Evolutionary conservation across 345 rosid genomes (phyloP), one percentile per base, ranked within the genome.

Genomic region (Litchi chinensis): DNA sequence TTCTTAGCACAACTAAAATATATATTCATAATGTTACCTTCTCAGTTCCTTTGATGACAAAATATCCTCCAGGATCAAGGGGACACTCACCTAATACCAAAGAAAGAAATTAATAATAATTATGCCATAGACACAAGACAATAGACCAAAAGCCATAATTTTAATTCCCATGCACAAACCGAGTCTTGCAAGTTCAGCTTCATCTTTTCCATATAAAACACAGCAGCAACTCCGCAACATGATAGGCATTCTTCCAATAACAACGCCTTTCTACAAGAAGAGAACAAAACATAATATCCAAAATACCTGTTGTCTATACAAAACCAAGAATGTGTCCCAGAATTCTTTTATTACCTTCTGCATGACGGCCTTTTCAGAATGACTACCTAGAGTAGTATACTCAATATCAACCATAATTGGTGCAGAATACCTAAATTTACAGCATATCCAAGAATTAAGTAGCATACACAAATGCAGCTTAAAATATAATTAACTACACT

Each of bases 61-160:
- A 95, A 89, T 95, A 95, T 68, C 98, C 98, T 71, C 99, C 98
- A 68, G 98, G 97, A 80, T 95, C 99, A 68, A 92, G 93, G 81
- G 98, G 99, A 80, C 99, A 95, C 86, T 95, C 99, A 80, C 99
- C 99, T 95, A 67, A 77, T 79, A 50, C 9, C 81, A 81, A 77
- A 73, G 64, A 44, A 26, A 69, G 65, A 65, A 73, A 67, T 15
- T 11, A 41, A 32, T 24, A 65, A 8, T 16, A 56, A 41, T 10
- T 16, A 28, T 9, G 18, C 54, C 73, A 77, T 16, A 79, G 4
- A 48, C 57, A 64, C 11, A 44, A 65, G 26, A 44, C 57, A 59
- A 64, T 18, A 16, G 15, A 70, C 21, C 24, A 22, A 60, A 46
- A 56, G 39, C 24, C 18, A 71, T n/a, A 66, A 9, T 18, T 63